These are phyloP conservation scores for Phaeolepiota aurea DNA, from an alignment of 768 basidiomycete species.

Conservation along the genomic window DNA sequence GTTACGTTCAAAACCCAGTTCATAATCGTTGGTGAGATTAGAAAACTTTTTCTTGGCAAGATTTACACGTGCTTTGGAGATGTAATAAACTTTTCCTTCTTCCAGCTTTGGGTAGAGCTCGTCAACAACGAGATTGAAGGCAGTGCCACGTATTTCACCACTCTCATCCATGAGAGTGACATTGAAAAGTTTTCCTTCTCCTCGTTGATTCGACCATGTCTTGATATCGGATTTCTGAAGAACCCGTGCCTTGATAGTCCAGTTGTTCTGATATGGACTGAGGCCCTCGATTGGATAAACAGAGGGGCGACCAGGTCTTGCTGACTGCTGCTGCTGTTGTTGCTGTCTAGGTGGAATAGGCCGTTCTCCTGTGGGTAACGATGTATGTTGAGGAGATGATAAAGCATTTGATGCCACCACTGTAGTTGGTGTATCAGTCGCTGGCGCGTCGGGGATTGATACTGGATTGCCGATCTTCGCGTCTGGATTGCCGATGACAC, in stretches of 20 bases:
- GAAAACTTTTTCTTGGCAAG: conserved; percentile 97
- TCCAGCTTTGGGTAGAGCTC: conserved; percentile 77
- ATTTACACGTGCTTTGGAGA: conserved; percentile 87
- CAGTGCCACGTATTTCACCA: conserved; percentile 87
- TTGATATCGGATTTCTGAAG: conserved; percentile 84
- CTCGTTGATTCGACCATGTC: conserved; percentile 81
- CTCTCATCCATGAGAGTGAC: conserved; percentile 93
- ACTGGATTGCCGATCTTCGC: conserved; percentile 71
- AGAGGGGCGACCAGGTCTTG: conserved; percentile 19
- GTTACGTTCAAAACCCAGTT: conserved; percentile 75
- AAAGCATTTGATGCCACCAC: too few relatives aligned
- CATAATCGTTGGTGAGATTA: conserved; percentile 87
- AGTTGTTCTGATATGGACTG: conserved; percentile 96
- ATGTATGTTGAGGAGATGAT: conserved; percentile 16
- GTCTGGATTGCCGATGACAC: conserved; percentile 38
- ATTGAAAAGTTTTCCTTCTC: conserved; percentile 93
- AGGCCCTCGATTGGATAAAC: conserved; percentile 85
- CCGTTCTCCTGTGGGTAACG: conserved; percentile 13
- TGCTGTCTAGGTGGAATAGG: conserved; percentile 11
- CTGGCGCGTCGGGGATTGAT: conserved; percentile 19
- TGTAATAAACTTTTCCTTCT: conserved; percentile 88
- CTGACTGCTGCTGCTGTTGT: conserved; percentile 12
- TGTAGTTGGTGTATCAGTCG: too few relatives aligned
- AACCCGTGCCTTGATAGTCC: conserved; percentile 96
- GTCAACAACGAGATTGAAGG: conserved; percentile 81